Evolutionary conservation across 192 early-diverging fungal genomes (phyloP).

Genomic region (Entrophospora sp.): DNA sequence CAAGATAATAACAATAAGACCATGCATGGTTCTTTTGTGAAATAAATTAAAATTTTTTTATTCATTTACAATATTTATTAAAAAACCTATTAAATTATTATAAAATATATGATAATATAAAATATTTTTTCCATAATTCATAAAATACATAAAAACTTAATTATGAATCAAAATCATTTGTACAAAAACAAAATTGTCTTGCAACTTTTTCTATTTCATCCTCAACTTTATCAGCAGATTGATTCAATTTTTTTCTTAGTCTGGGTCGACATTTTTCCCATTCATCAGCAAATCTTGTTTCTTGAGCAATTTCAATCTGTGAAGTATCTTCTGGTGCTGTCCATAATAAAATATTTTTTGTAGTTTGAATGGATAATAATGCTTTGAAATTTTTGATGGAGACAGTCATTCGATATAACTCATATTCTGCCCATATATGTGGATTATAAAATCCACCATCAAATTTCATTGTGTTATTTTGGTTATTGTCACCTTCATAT

Average conservation of each 20-base stretch:
- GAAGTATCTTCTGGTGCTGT: not conserved
- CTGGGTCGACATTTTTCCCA: too few relatives aligned
- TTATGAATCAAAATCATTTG: not conserved
- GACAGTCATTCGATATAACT: too few relatives aligned
- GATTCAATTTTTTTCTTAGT: slow-evolving; percentile 18
- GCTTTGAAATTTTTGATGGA: too few relatives aligned
- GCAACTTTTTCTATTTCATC: slow-evolving; percentile 22
- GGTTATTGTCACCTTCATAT: not conserved
- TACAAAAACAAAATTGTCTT: slow-evolving; percentile 30
- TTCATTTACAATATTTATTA: too few relatives aligned
- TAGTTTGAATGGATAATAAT: not conserved
- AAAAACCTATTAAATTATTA: too few relatives aligned
- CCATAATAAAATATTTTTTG: slow-evolving; percentile 22
- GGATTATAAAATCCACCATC: not conserved
- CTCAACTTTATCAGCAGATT: slow-evolving; percentile 12
- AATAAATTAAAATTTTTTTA: too few relatives aligned
- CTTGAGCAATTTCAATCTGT: not conserved
- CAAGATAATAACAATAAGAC: too few relatives aligned
- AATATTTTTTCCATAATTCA: too few relatives aligned
- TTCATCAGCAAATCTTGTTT: not conserved
- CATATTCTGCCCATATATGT: too few relatives aligned
- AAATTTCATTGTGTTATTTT: not conserved
- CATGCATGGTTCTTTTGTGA: too few relatives aligned
- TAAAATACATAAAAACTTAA: too few relatives aligned
- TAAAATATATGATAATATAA: too few relatives aligned